Base-by-base conservation (phyloP, 1,284 basidiomycete genomes). In the Takashimella koratensis region DNA sequence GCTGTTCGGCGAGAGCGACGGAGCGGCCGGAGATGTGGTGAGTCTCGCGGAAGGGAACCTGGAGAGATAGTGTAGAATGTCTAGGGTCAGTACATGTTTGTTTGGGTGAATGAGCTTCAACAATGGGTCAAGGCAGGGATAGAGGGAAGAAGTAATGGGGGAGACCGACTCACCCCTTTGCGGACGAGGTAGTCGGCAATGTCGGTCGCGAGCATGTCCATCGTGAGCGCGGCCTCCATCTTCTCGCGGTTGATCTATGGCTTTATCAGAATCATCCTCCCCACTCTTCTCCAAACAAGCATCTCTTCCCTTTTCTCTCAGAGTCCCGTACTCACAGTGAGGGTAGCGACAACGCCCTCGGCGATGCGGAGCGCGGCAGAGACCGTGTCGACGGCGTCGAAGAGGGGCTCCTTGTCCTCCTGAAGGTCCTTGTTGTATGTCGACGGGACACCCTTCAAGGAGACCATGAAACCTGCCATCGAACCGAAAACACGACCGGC, bases 351-450 rank as follows among this genome's bases (percentile, higher is more conserved):
- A 40, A 97, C 95, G 26, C 95, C 95, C 68, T 96, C 91, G 3
- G 94, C 86, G 62, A 98, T 98, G 70, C 87, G 85, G 66, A 98
- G 82, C 44, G 87, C 93, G 40, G 90, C 87, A n/a, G 85, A 84
- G 40, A 96, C 78, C 27, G 90, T 97, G 71, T 96, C 91, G 30
- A 95, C 89, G 6, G 87, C 81, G 71, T 98, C 95, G 64, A 98
- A 98, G 52, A 98, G 78, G 0, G 95, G 94, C 73, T 98, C 95
- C 77, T 98, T 98, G 77, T 96, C 93, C 76, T 98, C 96, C 76
- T 98, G 95, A 55, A 98, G 79, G 76, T 98, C 95, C 77, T 98
- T 98, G 81, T 98, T 98, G 79, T 98, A 98, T 8, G 95, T 98
- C 24, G 95, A 96, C 10, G 95, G 95, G 47, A 98, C 81, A 23